These are phyloP conservation scores for Ophioceras dolichostomum DNA, from an alignment of 2,329 filamentous ascomycete species.

Conservation along the genomic window DNA sequence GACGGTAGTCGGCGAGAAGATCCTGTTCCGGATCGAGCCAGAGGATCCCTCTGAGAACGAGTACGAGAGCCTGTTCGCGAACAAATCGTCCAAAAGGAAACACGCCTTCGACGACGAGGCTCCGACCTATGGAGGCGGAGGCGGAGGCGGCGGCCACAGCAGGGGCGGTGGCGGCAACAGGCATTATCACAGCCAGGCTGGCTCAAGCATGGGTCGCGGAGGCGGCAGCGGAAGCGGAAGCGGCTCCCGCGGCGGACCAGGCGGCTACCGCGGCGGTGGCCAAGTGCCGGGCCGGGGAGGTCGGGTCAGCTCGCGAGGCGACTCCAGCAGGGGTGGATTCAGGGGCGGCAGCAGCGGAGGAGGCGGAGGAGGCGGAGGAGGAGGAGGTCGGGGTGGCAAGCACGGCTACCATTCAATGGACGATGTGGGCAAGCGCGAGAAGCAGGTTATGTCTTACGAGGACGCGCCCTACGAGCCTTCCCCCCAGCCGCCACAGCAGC, in stretches of 20 bases:
- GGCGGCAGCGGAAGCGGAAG: slow-evolving; percentile 2
- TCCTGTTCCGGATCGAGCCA: slow-evolving; percentile 67
- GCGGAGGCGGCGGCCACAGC: background rate
- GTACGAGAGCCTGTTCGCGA: slow-evolving; percentile 42
- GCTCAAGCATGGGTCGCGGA: background rate
- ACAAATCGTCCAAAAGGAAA: slow-evolving; percentile 42
- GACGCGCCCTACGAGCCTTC: slow-evolving; percentile 1
- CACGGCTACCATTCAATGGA: slow-evolving; percentile 9
- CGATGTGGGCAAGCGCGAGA: slow-evolving; percentile 6
- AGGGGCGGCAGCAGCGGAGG: slow-evolving; percentile 2
- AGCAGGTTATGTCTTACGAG: slow-evolving; percentile 2
- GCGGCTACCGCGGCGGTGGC: slow-evolving; percentile 3
- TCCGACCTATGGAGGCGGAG: background rate
- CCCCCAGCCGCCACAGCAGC: background rate
- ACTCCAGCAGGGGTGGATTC: slow-evolving; percentile 4
- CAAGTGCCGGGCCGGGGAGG: slow-evolving; percentile 2
- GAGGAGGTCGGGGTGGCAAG: slow-evolving; percentile 1
- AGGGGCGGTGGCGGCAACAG: background rate
- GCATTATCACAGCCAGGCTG: background rate
- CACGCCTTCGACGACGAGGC: slow-evolving; percentile 50
- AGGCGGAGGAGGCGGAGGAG: slow-evolving; percentile 1
- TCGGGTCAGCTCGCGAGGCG: slow-evolving; percentile 1
- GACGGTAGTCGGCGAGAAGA: slow-evolving; percentile 76
- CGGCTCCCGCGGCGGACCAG: slow-evolving; percentile 1
- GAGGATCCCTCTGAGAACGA: slow-evolving; percentile 42